phyloP scores from a whole-genome alignment of 805 yeast genomes.

The Candida qinlingensis region DNA sequence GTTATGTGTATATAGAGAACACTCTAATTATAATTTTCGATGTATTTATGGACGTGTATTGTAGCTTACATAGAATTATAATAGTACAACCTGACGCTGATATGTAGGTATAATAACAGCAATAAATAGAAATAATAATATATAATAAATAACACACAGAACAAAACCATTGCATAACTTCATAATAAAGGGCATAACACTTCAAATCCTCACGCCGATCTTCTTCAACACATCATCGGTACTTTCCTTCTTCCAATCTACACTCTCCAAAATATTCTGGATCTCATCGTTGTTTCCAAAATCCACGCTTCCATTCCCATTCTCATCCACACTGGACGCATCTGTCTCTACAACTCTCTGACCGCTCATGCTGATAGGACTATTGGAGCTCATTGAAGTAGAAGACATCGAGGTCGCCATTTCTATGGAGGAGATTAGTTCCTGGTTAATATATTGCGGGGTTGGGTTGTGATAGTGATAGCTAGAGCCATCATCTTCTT shows the following conservation, averaged over 20 bases:
- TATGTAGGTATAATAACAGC: too few species aligned
- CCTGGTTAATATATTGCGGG: too few species aligned
- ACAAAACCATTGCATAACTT: too few species aligned
- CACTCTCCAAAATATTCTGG: conserved; percentile 25
- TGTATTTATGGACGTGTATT: too few species aligned
- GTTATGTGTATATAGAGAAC: too few species aligned
- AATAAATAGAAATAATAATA: background rate
- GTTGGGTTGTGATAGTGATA: too few species aligned
- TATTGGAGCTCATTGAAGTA: background rate
- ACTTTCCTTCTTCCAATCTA: conserved; percentile 30
- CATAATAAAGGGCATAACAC: too few species aligned
- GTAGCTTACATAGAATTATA: too few species aligned
- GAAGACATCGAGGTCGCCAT: conserved; percentile 1
- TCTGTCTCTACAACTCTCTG: background rate
- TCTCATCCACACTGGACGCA: background rate
- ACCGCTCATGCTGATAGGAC: background rate
- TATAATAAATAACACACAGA: too few species aligned
- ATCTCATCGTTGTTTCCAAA: conserved; percentile 13
- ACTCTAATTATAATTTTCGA: too few species aligned
- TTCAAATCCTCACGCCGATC: conserved; percentile 23
- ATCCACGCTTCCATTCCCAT: background rate
- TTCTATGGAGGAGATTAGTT: conserved; percentile 1
- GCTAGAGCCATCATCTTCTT: too few species aligned
- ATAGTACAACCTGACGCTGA: too few species aligned
- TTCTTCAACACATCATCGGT: conserved; percentile 31